phyloP scores from a whole-genome alignment of 2,329 filamentous ascomycete genomes.

The Seiridium unicorne region DNA sequence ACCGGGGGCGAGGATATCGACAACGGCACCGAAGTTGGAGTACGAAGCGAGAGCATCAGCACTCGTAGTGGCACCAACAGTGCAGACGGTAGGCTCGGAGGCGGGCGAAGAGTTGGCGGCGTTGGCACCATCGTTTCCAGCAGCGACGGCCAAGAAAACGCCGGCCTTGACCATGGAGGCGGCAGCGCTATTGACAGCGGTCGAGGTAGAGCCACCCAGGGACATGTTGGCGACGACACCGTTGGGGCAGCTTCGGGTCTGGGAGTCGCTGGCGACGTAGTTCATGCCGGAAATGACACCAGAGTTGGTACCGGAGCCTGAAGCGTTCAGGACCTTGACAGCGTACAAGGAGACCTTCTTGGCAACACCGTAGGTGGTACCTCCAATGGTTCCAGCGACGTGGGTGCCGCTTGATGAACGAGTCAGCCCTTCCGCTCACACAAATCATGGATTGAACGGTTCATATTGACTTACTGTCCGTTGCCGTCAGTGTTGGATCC shows the following conservation, averaged over 20 bases:
- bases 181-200: slow-evolving; percentile 50
- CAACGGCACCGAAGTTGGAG: slow-evolving; percentile 50
- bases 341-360: slow-evolving; percentile 41
- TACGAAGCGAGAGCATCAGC: slow-evolving; percentile 41
- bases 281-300: slow-evolving; percentile 43
- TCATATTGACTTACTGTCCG: slow-evolving; percentile 29
- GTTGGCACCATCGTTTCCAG: slow-evolving; percentile 48
- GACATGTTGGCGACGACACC: slow-evolving; percentile 56
- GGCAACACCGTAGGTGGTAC: slow-evolving; percentile 41
- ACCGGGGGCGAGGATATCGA: slow-evolving; percentile 49
- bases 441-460: too few relatives aligned
- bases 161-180: slow-evolving; percentile 42
- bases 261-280: slow-evolving; percentile 35
- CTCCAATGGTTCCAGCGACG: slow-evolving; percentile 43
- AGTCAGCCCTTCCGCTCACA: not conserved
- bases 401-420: slow-evolving; percentile 35
- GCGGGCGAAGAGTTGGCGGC: slow-evolving; percentile 46
- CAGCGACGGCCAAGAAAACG: slow-evolving; percentile 54
- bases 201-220: slow-evolving; percentile 46
- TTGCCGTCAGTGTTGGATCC: slow-evolving; percentile 36
- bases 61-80: slow-evolving; percentile 47
- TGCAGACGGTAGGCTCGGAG: slow-evolving; percentile 46
- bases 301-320: slow-evolving; percentile 35
- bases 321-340: slow-evolving; percentile 42
- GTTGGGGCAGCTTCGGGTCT: slow-evolving; percentile 34